Base-by-base conservation (phyloP, 495 filamentous ascomycete species). In the Trichocladium uniseriatum region DNA sequence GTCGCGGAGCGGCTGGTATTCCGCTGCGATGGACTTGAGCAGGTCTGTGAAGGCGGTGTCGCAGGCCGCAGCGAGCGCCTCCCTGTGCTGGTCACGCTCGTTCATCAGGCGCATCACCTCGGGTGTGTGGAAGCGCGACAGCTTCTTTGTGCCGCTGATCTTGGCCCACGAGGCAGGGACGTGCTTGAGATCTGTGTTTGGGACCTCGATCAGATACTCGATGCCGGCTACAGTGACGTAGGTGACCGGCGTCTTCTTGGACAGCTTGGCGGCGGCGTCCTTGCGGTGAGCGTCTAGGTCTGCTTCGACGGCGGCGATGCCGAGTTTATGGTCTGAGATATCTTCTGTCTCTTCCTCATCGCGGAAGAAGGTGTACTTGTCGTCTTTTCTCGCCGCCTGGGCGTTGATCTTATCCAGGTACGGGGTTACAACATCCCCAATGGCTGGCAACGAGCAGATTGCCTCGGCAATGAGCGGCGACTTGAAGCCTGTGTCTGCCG, bases 121-220 rank as follows among this genome's bases (percentile, higher is more conserved):
- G 7, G 94, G 94, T 0, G 94, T 91, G 69, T 99, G 94, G 68
- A 95, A 99, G 43, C 92, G 82, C 3, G 86, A 90, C 9, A 92
- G 68, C 52, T 86, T 89, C 66, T 97, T 96, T 5, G 94, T 99
- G 46, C 89, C 91, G 51, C 80, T 90, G 55, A 95, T 86, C 67
- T 97, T 97, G 32, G 76, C 72, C 92, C 92, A 99, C 4, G 84
- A 90, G 38, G 92, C 91, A 7, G 92, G 92, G 9, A 99, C 86
- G 35, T 82, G 77, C 59, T 86, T 90, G 42, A 95, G 69, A 38
- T 84, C 75, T 0, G 75, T 55, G 62, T 95, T 96, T 44, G 85
- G 76, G 14, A 99, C 80, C 63, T 96, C 94, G 60, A 97, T 83
- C 6, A 97, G 79, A 62, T 90, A 97, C 58, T 99, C 92, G 45